These are phyloP conservation scores for Pittosporum tobira DNA, from an alignment of 129 eudicot genomes.

Conservation along the genomic window DNA sequence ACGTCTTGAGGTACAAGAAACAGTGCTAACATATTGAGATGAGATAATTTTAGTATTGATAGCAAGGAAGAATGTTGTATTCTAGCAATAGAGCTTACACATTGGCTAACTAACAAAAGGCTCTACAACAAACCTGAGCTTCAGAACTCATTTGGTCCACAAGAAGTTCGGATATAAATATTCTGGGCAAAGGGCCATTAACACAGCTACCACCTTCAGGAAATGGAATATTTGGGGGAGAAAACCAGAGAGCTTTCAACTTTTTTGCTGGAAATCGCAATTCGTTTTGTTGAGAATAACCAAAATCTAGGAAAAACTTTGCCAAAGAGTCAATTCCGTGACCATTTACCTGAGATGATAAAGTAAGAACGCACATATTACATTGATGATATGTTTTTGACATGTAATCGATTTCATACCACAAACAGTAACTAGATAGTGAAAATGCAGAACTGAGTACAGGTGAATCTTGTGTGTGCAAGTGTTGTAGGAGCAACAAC, in stretches of 20 bases:
- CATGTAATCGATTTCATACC: no score
- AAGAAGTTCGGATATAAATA: constrained; percentile 89
- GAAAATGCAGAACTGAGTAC: no score
- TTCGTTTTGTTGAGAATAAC: constrained; percentile 69
- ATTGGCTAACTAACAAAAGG: neutral
- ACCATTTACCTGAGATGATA: constrained; percentile 49
- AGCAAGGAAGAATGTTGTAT: no score
- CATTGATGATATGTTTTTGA: constrained; percentile 2
- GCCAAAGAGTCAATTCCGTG: constrained; percentile 87
- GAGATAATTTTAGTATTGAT: no score
- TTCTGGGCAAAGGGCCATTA: constrained; percentile 83
- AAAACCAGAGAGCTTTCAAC: constrained; percentile 83
- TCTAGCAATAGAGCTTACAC: neutral
- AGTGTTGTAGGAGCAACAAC: neutral
- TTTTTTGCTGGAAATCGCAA: constrained; percentile 83
- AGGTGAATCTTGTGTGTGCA: no score
- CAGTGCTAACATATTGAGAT: neutral
- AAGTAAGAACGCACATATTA: neutral
- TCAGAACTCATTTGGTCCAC: constrained; percentile 72
- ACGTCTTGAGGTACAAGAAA: no score
- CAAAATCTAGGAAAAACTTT: constrained; percentile 57
- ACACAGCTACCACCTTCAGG: constrained; percentile 34
- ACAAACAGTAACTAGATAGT: no score
- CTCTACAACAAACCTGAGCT: constrained; percentile 51
- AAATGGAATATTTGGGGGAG: constrained; percentile 48